These are phyloP conservation scores for Paulownia fortunei DNA, from an alignment of 257 asterid genomes.

Conservation along the genomic window DNA sequence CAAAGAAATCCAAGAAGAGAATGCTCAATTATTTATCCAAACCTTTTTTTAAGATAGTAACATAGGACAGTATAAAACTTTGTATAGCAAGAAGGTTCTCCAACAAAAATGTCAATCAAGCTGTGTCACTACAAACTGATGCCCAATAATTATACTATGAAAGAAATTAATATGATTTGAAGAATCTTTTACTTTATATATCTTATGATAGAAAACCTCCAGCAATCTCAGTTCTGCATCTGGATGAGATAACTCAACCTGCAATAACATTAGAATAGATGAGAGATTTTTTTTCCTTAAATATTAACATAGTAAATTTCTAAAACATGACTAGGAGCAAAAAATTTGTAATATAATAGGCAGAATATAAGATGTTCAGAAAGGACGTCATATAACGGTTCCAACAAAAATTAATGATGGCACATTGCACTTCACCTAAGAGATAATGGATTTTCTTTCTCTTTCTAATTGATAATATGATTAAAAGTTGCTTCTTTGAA, in stretches of 20 bases:
- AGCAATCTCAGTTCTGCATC: constrained; percentile 81
- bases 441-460: not conserved
- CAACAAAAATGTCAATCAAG: not conserved
- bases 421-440: not conserved
- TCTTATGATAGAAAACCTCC: constrained; percentile 85
- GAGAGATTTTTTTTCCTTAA: constrained; percentile 17
- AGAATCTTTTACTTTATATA: constrained; percentile 62
- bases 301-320: not conserved
- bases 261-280: constrained; percentile 38
- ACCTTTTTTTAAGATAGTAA: constrained; percentile 13
- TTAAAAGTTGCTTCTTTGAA: not conserved
- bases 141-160: not conserved
- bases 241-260: constrained; percentile 83
- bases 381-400: not conserved
- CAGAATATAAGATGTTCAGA: not conserved
- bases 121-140: not conserved
- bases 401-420: constrained; percentile 8
- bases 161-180: constrained; percentile 2
- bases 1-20: constrained; percentile 14
- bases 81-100: not conserved
- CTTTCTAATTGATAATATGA: not conserved
- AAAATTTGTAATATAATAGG: not conserved
- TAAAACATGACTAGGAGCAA: constrained; percentile 17
- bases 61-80: not conserved
- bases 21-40: constrained; percentile 4